A percentile compares a stretch with the other conserved stretches of the same genome.
Evolutionary conservation across 1,139 yeast species (phyloP).

Genomic region (Pichia cactophila): DNA sequence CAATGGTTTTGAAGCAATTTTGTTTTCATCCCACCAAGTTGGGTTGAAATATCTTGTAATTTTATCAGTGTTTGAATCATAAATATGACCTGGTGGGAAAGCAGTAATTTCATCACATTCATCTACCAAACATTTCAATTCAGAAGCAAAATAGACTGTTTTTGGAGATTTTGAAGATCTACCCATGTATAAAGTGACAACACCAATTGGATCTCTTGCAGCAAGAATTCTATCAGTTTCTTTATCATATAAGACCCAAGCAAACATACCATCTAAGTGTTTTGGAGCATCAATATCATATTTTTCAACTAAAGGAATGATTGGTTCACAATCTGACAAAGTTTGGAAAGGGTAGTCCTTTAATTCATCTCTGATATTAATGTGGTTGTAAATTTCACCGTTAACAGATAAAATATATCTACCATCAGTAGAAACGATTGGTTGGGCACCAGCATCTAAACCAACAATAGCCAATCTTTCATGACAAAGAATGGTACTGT

Average conservation of each 20-base stretch:
- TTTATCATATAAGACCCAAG: slow-evolving; percentile 85
- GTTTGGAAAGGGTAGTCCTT: slow-evolving; percentile 72
- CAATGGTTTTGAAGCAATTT: slow-evolving; percentile 66
- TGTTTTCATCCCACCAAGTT: slow-evolving; percentile 81
- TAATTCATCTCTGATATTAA: slow-evolving; percentile 71
- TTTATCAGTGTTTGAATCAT: slow-evolving; percentile 83
- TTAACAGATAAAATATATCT: slow-evolving; percentile 75
- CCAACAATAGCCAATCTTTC: slow-evolving; percentile 97
- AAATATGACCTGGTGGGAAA: slow-evolving; percentile 98
- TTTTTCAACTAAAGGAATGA: slow-evolving; percentile 84
- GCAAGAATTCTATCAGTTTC: slow-evolving; percentile 82
- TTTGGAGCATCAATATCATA: slow-evolving; percentile 88
- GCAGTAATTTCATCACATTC: slow-evolving; percentile 90
- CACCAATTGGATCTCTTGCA: slow-evolving; percentile 97
- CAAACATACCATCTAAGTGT: slow-evolving; percentile 95
- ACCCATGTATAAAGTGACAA: slow-evolving; percentile 95
- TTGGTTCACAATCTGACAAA: slow-evolving; percentile 93
- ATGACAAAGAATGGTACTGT: slow-evolving; percentile 77
- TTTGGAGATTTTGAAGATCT: slow-evolving; percentile 61
- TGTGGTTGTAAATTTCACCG: slow-evolving; percentile 98
- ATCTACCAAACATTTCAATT: slow-evolving; percentile 84
- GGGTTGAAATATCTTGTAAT: slow-evolving; percentile 86
- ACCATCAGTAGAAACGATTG: slow-evolving; percentile 76
- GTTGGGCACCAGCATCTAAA: slow-evolving; percentile 95
- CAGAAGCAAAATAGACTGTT: slow-evolving; percentile 85